phyloP scores from a whole-genome alignment of 345 rosid genomes.

The Psidium friedrichsthalianum region DNA sequence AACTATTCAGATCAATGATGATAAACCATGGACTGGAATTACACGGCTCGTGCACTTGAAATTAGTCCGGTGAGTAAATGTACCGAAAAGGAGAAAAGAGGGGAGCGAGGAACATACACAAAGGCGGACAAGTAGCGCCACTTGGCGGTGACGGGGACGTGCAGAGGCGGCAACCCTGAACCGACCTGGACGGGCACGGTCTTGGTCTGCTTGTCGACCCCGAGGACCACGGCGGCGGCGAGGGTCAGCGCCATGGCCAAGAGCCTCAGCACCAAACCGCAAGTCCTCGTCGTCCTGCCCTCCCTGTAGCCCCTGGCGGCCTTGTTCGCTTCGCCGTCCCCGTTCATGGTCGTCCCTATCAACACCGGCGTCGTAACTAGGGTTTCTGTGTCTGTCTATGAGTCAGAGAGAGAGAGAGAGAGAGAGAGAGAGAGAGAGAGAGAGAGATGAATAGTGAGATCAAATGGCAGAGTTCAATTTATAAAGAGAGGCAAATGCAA shows the following conservation, averaged over 20 bases:
- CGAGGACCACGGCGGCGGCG: constrained; percentile 33
- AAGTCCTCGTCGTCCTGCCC: background rate
- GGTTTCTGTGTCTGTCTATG: background rate
- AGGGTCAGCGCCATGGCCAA: constrained; percentile 40
- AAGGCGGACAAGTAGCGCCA: constrained; percentile 53
- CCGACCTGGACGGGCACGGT: constrained; percentile 26
- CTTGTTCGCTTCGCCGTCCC: background rate
- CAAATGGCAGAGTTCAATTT: background rate
- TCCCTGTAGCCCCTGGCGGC: background rate
- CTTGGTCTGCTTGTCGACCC: constrained; percentile 37
- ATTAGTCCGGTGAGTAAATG: background rate
- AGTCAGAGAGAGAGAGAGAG: background rate
- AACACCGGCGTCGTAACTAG: background rate
- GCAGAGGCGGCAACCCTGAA: constrained; percentile 35
- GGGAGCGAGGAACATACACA: constrained; percentile 23
- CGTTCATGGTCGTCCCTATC: background rate
- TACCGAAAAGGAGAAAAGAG: background rate
- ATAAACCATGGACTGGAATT: no score
- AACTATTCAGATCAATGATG: background rate
- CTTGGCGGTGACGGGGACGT: constrained; percentile 40
- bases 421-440: background rate
- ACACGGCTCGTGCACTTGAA: background rate
- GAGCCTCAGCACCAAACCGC: constrained; percentile 27
- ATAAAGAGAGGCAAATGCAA: background rate
- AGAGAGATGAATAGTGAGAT: background rate